Percentiles rank a stretch among this genome's conserved stretches.
Conservation (phyloP, 2,329 filamentous ascomycete genomes). For the Fusarium pininemorale region DNA sequence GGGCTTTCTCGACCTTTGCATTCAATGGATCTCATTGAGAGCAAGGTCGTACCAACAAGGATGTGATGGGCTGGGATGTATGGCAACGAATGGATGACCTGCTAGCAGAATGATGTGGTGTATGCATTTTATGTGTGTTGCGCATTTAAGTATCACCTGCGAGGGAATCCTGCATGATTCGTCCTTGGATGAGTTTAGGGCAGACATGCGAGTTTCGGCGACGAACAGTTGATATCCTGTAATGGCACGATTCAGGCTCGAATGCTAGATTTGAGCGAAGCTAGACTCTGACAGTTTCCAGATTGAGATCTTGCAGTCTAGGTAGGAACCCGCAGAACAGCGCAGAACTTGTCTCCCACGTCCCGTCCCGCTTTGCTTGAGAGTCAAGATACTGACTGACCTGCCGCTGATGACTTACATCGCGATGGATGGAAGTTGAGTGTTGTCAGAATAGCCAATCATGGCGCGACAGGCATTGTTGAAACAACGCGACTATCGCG, state of each 20-base stretch:
- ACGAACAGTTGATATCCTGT: constrained; percentile 8
- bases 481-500: constrained; percentile 41
- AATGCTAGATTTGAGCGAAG: constrained; percentile 1
- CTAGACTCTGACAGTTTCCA: constrained; percentile 11
- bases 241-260: neutral
- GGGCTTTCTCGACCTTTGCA: constrained; percentile 21
- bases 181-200: neutral
- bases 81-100: constrained; percentile 13
- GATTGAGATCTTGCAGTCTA: neutral
- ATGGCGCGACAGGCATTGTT: constrained; percentile 22
- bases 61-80: constrained; percentile 13
- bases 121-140: constrained; percentile 15
- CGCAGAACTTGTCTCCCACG: neutral
- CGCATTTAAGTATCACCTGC: constrained; percentile 6
- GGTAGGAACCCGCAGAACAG: neutral
- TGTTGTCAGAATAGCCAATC: constrained; percentile 15
- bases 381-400: neutral
- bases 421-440: constrained; percentile 10
- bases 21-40: constrained; percentile 19
- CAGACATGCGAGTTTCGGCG: constrained; percentile 13
- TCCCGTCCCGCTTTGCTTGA: neutral
- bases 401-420: neutral
- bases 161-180: constrained; percentile 19
- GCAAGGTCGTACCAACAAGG: constrained; percentile 19
- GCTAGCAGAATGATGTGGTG: constrained; percentile 5